These are phyloP conservation scores for Carex arenaria DNA, from an alignment of 202 grass and related monocot genomes.

Conservation along the genomic window DNA sequence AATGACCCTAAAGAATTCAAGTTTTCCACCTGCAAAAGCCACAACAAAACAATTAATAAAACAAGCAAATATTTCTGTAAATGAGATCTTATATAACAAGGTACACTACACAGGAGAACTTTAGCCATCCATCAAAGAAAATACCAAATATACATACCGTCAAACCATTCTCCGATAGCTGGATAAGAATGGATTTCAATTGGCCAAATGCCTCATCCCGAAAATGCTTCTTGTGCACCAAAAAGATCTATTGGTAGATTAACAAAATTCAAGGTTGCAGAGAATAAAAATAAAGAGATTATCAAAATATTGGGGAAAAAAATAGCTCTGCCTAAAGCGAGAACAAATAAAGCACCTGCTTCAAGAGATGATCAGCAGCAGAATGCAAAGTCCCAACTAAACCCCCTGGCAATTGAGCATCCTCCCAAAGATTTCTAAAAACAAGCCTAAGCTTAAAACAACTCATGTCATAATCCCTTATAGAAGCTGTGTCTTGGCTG, in stretches of 20 bases:
- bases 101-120: neutral
- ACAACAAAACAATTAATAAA: conserved; percentile 18
- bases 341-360: conserved; percentile 52
- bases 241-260: conserved; percentile 55
- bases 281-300: neutral
- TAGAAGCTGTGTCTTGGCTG: conserved; percentile 45
- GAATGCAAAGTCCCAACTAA: conserved; percentile 49
- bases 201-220: conserved; percentile 35
- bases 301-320: neutral
- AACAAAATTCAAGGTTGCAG: conserved; percentile 18
- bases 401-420: conserved; percentile 28
- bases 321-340: neutral
- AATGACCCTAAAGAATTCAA: conserved; percentile 36
- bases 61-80: conserved; percentile 9
- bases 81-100: neutral
- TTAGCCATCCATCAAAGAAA: neutral
- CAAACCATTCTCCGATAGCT: conserved; percentile 31
- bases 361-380: conserved; percentile 75
- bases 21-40: conserved; percentile 44
- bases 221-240: conserved; percentile 75
- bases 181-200: conserved; percentile 46
- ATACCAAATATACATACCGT: conserved; percentile 38
- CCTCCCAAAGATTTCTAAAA: conserved; percentile 78
- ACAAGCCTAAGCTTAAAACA: conserved; percentile 65
- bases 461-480: conserved; percentile 65